These are phyloP conservation scores for Eucalyptus sp. DNA, from an alignment of 345 rosid genomes.

Conservation along the genomic window DNA sequence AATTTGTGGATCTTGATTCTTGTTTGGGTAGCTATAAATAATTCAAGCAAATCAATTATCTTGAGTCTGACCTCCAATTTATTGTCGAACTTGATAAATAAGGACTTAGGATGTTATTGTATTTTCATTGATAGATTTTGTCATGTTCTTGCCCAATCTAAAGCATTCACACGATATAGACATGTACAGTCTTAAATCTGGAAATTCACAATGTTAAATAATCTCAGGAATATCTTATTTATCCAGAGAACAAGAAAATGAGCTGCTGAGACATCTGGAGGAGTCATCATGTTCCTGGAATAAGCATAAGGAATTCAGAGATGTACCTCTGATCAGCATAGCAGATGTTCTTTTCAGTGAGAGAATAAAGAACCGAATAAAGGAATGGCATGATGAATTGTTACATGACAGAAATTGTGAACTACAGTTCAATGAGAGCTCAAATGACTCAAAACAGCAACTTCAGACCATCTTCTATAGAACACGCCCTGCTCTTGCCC, in stretches of 20 bases:
- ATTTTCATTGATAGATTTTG: not conserved
- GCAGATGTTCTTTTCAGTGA: conserved; percentile 63
- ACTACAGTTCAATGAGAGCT: conserved; percentile 1
- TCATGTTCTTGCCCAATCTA: not conserved
- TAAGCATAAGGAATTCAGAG: conserved; percentile 13
- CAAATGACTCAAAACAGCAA: conserved; percentile 16
- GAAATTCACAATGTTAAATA: conserved; percentile 24
- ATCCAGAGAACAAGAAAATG: conserved; percentile 75
- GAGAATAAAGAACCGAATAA: conserved; percentile 61
- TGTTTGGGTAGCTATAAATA: not conserved
- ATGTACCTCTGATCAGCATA: conserved; percentile 29
- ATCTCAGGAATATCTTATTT: conserved; percentile 89
- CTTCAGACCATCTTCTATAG: conserved; percentile 50
- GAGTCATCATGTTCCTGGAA: conserved; percentile 2
- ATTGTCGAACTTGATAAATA: not conserved
- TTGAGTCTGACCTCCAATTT: not conserved
- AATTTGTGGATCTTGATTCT: not conserved
- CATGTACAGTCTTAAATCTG: not conserved
- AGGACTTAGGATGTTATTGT: not conserved
- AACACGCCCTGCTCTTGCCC: conserved; percentile 62
- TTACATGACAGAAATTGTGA: conserved; percentile 18
- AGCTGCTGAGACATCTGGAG: conserved; percentile 29
- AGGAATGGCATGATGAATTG: conserved; percentile 53
- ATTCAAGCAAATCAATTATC: not conserved
- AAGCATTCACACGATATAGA: not conserved